Base-by-base conservation (phyloP, 73 alveolate species). In the Blepharisma japonicum region DNA sequence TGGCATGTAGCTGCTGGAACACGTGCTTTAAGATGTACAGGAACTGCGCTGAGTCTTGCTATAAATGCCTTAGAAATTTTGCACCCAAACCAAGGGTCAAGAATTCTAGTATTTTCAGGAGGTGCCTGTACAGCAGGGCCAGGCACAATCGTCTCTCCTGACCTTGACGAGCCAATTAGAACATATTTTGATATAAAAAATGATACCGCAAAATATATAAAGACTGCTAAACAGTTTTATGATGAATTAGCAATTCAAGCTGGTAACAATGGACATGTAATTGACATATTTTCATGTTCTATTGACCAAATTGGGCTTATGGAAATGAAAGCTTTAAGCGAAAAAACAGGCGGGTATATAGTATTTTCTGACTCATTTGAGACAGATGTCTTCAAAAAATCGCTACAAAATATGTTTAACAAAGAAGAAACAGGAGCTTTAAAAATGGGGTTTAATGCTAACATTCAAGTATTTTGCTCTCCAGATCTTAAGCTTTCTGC, bases 331-430 rank as follows among this genome's bases (percentile, higher is more conserved):
- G 86, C 89, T 66, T 77, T 94, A 83, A 83, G 94, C 45, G 98
- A 95, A 54, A 92, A 94, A 81, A 96, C 99, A 51, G 99, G 99
- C 20, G 99, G 99, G 61, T 94, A 84, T 82, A 91, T 97, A 83
- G 97, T 97, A 39, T 90, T 96, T 93, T 87, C 98, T n/a, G 99
- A 98, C 83, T 87, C 98, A 56, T 98, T 96, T 87, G 94, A 95
- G 84, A 93, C 97, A 74, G 97, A 97, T 56, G 98, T 97, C 53
- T 98, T 97, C 87, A 97, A 90, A 83, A 99, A 93, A 61, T 83
- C 97, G 11, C 79, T 89, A 38, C 21, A 32, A 54, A 27, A 1
- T 6, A 39, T 68, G 38, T 61, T 68, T 67, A 50, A 11, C 23
- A 7, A 86, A 8, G 84, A 55, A 48, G 87, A 84, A 27, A 76